Evolutionary conservation across 1,139 yeast genomes (phyloP).

Genomic region (Kodamaea anthophila): DNA sequence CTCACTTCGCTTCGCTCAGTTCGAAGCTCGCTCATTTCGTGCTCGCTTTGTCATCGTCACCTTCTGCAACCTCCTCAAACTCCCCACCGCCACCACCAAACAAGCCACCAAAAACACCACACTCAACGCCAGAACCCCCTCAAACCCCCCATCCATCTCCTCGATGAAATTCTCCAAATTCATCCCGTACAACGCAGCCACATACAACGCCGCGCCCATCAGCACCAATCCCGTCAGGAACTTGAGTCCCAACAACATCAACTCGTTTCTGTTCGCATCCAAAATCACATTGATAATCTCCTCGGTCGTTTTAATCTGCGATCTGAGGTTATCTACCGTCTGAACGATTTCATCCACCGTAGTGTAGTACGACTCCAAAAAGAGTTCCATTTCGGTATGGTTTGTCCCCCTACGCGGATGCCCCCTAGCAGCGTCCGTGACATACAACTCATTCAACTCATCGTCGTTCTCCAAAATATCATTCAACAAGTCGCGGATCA

Average conservation of each 20-base stretch:
- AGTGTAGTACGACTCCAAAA: conserved; percentile 39
- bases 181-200: conserved; percentile 43
- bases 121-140: conserved; percentile 25
- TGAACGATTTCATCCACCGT: conserved; percentile 43
- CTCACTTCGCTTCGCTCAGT: no score
- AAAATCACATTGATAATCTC: conserved; percentile 42
- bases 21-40: no score
- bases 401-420: conserved; percentile 24
- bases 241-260: conserved; percentile 41
- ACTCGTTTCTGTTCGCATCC: conserved; percentile 43
- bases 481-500: conserved; percentile 36
- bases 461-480: conserved; percentile 38
- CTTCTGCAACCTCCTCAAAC: conserved; percentile 29
- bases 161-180: conserved; percentile 33
- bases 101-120: conserved; percentile 21
- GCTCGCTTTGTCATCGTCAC: conserved; percentile 28
- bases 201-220: conserved; percentile 33
- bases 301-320: conserved; percentile 42
- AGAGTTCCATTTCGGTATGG: conserved; percentile 39
- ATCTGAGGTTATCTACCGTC: conserved; percentile 33
- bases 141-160: conserved; percentile 33
- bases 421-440: conserved; percentile 25
- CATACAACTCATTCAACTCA: conserved; percentile 34
- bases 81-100: conserved; percentile 24
- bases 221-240: conserved; percentile 38